These are phyloP conservation scores for Erodium moschatum DNA, from an alignment of 441 rosid species.

Conservation along the genomic window DNA sequence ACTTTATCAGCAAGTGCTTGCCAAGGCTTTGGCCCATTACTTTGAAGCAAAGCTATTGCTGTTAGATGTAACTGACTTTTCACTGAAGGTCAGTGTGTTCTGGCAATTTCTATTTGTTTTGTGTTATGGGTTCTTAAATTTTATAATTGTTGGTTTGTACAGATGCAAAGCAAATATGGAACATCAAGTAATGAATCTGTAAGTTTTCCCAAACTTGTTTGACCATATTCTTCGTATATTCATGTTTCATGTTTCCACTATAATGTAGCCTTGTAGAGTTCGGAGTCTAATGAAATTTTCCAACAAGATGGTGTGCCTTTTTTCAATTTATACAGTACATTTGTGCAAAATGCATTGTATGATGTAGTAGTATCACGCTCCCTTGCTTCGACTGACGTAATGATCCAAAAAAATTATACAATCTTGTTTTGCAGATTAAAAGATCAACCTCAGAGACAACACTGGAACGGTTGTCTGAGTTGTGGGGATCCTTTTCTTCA, in stretches of 20 bases:
- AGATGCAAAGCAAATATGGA: constrained; percentile 26
- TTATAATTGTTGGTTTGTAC: background rate
- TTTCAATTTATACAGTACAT: too few relatives aligned
- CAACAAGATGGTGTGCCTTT: too few relatives aligned
- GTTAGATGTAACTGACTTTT: constrained; percentile 25
- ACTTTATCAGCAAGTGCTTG: constrained; percentile 24
- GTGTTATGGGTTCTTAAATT: background rate
- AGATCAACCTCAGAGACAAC: constrained; percentile 16
- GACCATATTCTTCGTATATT: constrained; percentile 10
- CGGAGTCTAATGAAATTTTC: too few relatives aligned
- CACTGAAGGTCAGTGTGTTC: constrained; percentile 16
- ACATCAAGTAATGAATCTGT: constrained; percentile 18
- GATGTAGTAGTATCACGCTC: too few relatives aligned
- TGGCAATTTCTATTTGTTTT: background rate
- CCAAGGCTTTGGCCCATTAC: constrained; percentile 25
- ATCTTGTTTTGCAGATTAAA: constrained; percentile 28
- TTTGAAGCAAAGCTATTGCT: constrained; percentile 22
- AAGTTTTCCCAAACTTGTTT: constrained; percentile 4
- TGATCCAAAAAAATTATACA: background rate
- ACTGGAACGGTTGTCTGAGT: background rate
- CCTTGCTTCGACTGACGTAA: background rate
- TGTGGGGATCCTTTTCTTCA: background rate
- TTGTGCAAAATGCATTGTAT: too few relatives aligned
- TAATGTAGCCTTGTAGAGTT: too few relatives aligned
- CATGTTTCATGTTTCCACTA: background rate